Percentiles rank a stretch among this genome's conserved stretches.
Evolutionary conservation across 108 stramenopile species (phyloP).

Genomic region (Cyclotella choctawhatcheeana): DNA sequence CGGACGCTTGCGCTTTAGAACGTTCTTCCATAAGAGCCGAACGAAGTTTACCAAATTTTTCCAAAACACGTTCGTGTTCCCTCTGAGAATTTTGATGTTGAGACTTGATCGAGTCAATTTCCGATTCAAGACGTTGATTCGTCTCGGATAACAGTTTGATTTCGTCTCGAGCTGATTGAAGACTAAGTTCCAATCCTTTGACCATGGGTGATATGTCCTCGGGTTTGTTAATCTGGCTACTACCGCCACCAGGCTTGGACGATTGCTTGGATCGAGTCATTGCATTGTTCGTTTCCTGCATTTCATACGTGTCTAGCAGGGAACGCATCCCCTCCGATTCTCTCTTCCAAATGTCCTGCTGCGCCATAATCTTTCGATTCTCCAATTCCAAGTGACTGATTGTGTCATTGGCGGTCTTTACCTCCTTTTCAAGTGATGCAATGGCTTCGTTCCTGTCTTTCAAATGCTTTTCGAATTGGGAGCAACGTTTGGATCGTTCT

Average conservation of each 20-base stretch:
- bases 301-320: constrained; percentile 72
- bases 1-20: constrained; percentile 75
- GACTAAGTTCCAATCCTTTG: constrained; percentile 52
- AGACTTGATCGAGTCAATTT: constrained; percentile 47
- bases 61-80: constrained; percentile 70
- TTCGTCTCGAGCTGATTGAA: constrained; percentile 66
- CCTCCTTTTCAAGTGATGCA: constrained; percentile 44
- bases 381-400: constrained; percentile 45
- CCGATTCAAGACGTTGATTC: constrained; percentile 21
- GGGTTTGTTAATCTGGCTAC: not conserved
- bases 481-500: constrained; percentile 32
- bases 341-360: constrained; percentile 73
- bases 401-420: constrained; percentile 25
- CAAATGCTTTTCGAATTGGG: constrained; percentile 41
- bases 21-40: constrained; percentile 77
- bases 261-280: constrained; percentile 18
- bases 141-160: constrained; percentile 47
- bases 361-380: constrained; percentile 51
- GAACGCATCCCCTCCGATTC: constrained; percentile 69
- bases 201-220: not conserved
- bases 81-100: constrained; percentile 27
- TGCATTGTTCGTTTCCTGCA: constrained; percentile 20
- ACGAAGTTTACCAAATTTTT: constrained; percentile 81
- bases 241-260: too few species aligned
- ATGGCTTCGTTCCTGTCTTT: constrained; percentile 35